phyloP scores from a whole-genome alignment of 2,329 filamentous ascomycete species.

The Fusarium musae region DNA sequence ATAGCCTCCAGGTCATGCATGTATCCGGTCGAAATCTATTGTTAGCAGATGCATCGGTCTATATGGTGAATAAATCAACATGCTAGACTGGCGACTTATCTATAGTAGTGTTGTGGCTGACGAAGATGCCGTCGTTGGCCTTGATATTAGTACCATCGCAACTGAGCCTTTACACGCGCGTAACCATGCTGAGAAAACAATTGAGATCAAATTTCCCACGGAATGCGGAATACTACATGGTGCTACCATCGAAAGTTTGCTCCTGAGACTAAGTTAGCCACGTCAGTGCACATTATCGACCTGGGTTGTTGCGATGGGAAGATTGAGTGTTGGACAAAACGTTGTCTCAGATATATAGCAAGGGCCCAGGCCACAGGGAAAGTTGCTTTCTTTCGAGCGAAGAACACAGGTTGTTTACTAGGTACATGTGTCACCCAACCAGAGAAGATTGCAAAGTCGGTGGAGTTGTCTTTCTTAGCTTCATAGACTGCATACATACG shows the following conservation, averaged over 20 bases:
- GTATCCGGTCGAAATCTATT: background rate
- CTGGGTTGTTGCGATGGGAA: background rate
- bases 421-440: background rate
- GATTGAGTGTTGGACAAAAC: constrained; percentile 4
- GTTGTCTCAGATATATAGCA: constrained; percentile 30
- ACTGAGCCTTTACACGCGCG: background rate
- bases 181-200: background rate
- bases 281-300: background rate
- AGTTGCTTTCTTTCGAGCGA: constrained; percentile 10
- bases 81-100: background rate
- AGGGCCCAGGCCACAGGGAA: constrained; percentile 10
- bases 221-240: background rate
- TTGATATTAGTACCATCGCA: background rate
- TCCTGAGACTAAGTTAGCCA: background rate
- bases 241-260: background rate
- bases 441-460: background rate
- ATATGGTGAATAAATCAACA: background rate
- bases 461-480: background rate
- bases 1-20: background rate
- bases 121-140: background rate
- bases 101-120: background rate
- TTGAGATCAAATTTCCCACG: background rate
- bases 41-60: background rate
- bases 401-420: background rate
- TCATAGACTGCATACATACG: background rate